phyloP scores from a whole-genome alignment of 257 asterid genomes.

The Avicennia marina region DNA sequence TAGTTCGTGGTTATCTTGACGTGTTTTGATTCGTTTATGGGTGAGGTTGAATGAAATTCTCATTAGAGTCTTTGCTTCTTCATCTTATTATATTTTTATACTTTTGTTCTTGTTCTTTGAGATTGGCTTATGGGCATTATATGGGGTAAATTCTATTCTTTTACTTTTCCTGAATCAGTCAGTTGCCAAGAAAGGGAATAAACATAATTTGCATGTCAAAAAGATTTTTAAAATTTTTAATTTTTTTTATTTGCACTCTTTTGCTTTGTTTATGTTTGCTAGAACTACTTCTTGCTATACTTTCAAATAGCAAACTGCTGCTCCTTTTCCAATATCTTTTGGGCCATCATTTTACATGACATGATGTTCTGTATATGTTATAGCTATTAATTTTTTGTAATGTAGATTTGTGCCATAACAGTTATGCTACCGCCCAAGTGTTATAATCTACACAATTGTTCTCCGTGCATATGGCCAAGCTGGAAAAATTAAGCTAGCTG shows the following conservation, averaged over 20 bases:
- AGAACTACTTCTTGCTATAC: too few species aligned
- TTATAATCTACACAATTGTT: constrained; percentile 72
- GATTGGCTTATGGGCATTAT: neutral
- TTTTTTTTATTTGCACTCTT: too few species aligned
- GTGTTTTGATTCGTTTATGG: neutral
- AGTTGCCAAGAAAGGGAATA: too few species aligned
- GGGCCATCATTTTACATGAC: neutral
- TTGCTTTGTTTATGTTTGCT: too few species aligned
- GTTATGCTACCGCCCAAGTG: constrained; percentile 93
- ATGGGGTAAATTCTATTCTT: too few species aligned
- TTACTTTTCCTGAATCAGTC: too few species aligned
- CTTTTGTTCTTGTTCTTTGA: neutral
- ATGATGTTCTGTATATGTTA: constrained; percentile 16
- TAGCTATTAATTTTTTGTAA: constrained; percentile 60
- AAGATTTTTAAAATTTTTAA: too few species aligned
- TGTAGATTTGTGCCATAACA: constrained; percentile 73
- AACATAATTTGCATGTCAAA: too few species aligned
- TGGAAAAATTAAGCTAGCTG: constrained; percentile 88
- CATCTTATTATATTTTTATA: neutral
- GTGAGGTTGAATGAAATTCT: constrained; percentile 8
- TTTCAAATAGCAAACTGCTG: neutral
- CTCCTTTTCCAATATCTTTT: neutral
- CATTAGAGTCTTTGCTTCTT: neutral
- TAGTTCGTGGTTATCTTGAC: neutral
- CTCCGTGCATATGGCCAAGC: constrained; percentile 90